Evolutionary conservation across 164 flowering plant species (phyloP).

Genomic region (Vitis rotundifolia): DNA sequence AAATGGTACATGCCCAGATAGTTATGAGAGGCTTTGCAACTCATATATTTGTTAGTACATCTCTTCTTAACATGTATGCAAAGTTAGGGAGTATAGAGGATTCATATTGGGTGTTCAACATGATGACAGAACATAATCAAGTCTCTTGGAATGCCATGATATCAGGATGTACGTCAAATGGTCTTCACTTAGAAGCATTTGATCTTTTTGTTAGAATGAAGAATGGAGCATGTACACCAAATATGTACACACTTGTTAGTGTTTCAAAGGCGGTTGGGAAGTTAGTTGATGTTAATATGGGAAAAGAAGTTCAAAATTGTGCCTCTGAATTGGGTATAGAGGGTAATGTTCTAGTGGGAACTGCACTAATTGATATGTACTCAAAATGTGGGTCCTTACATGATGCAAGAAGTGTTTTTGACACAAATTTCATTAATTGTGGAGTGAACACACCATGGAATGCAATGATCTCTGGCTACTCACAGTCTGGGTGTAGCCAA

Average conservation of each 20-base stretch:
- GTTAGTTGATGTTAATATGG: constrained; percentile 39
- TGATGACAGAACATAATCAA: constrained; percentile 40
- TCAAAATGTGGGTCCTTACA: constrained; percentile 45
- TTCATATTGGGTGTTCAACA: constrained; percentile 39
- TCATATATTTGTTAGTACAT: constrained; percentile 43
- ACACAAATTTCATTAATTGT: constrained; percentile 30
- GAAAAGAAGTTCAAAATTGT: constrained; percentile 40
- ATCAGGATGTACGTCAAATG: constrained; percentile 45
- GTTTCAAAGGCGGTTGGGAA: constrained; percentile 60
- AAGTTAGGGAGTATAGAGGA: constrained; percentile 46
- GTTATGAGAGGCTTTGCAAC: constrained; percentile 34
- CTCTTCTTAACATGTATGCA: constrained; percentile 65
- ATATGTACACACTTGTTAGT: constrained; percentile 40
- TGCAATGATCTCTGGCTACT: constrained; percentile 63
- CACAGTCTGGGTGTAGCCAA: constrained; percentile 27
- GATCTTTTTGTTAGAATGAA: constrained; percentile 40
- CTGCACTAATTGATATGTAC: constrained; percentile 71
- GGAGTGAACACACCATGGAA: constrained; percentile 59
- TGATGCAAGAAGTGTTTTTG: constrained; percentile 51
- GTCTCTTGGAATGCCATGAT: constrained; percentile 68
- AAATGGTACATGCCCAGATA: constrained; percentile 55
- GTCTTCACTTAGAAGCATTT: constrained; percentile 46
- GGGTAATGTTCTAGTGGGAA: constrained; percentile 48
- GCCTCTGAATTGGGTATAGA: constrained; percentile 44
- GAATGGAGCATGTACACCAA: constrained; percentile 42